Percentiles rank a stretch among this genome's conserved stretches.
Evolutionary conservation across 805 yeast genomes (phyloP).

Genomic region (Torulaspora gathmanii): DNA sequence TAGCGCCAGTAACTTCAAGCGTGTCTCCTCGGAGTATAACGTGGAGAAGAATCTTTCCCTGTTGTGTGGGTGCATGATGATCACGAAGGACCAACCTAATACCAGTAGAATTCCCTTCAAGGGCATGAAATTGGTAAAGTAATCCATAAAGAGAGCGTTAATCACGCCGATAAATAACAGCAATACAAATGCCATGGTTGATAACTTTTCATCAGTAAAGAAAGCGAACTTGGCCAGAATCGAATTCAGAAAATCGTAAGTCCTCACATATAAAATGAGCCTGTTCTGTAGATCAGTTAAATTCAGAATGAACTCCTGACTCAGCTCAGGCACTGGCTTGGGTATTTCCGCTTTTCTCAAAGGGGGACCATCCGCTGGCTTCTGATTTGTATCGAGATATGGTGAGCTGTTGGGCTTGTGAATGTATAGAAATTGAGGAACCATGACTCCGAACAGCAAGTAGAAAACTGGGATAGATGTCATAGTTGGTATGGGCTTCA

Average conservation of each 20-base stretch:
- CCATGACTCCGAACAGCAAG: constrained; percentile 51
- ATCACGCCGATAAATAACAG: constrained; percentile 34
- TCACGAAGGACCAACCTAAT: constrained; percentile 46
- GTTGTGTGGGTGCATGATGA: constrained; percentile 50
- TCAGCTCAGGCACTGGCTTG: constrained; percentile 71
- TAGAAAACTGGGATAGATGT: constrained; percentile 52
- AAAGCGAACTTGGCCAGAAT: constrained; percentile 53
- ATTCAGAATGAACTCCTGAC: constrained; percentile 72
- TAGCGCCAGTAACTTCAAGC: constrained; percentile 45
- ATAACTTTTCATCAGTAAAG: constrained; percentile 58
- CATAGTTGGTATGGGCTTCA: constrained; percentile 55
- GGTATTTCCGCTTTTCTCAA: constrained; percentile 48
- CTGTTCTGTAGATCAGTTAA: constrained; percentile 81
- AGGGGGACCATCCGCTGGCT: constrained; percentile 50
- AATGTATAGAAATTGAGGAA: constrained; percentile 58
- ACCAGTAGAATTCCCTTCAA: constrained; percentile 37
- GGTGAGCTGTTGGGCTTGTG: constrained; percentile 57
- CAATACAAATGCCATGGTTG: constrained; percentile 46
- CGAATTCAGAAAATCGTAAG: constrained; percentile 53
- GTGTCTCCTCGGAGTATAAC: constrained; percentile 60
- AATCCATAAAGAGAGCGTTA: constrained; percentile 33
- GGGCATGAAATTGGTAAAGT: constrained; percentile 33
- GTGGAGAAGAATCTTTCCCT: constrained; percentile 44
- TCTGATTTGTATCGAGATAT: constrained; percentile 37
- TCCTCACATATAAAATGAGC: constrained; percentile 58